Percentiles rank a stretch among this genome's conserved stretches.
phyloP scores from a whole-genome alignment of 2,329 filamentous ascomycete species.

The Aspergillus brunneoviolaceus region DNA sequence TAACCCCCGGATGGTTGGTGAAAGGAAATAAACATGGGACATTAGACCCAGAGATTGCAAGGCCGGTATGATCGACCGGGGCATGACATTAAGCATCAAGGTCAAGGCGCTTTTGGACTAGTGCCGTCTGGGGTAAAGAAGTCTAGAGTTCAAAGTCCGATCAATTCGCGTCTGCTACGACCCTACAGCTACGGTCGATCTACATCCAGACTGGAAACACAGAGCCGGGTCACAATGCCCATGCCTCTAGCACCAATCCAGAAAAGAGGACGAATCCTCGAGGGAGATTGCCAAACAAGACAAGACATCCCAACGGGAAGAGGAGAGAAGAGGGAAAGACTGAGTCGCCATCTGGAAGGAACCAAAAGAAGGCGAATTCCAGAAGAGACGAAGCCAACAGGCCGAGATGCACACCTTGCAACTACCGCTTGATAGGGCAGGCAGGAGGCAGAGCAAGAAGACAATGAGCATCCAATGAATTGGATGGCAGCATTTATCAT shows the following conservation, averaged over 20 bases:
- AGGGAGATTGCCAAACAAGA: neutral
- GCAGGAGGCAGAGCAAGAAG: neutral
- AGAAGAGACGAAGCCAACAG: neutral
- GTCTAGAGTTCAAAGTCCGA: neutral
- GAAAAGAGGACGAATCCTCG: neutral
- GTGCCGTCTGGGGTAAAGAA: neutral
- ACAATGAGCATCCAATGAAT: neutral
- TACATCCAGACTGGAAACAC: neutral
- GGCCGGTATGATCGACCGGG: neutral
- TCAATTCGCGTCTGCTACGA: neutral
- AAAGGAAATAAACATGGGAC: neutral
- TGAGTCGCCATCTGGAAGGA: neutral
- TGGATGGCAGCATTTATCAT: slow-evolving; percentile 19
- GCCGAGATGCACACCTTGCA: neutral
- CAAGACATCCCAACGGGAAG: neutral
- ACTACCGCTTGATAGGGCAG: neutral
- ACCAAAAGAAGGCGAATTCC: neutral
- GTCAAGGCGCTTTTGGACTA: neutral
- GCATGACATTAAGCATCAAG: neutral
- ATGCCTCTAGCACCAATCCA: neutral
- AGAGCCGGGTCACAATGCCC: neutral
- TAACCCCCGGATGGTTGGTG: too few species aligned
- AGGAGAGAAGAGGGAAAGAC: neutral
- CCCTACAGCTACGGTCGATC: neutral
- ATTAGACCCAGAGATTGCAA: neutral